Base-by-base conservation (phyloP, 2,329 filamentous ascomycete species). In the Penicillium hesseltinei region DNA sequence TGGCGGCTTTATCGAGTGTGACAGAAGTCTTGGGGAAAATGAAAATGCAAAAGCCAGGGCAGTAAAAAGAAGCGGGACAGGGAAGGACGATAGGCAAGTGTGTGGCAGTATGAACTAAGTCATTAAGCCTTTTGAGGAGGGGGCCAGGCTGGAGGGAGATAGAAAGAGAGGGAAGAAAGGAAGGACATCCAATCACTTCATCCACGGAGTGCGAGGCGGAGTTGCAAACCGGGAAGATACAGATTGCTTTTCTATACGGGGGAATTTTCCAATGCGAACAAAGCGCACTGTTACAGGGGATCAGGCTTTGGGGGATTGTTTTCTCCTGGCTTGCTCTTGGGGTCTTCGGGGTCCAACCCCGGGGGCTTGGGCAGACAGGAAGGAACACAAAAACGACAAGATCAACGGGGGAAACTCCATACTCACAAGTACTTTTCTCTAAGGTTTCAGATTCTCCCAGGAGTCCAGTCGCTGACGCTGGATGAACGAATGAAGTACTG, bases 211-310 rank as follows among this genome's bases (percentile, higher is more conserved):
- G 58, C 35, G 51, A 59, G 54, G 54, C 59, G 43, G 54, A 59
- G 58, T 54, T 63, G 66, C 68, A 69, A 64, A 62, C 57, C 67
- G 69, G 70, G 57, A 71, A 70, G 65, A 60, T 60, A 69, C 70
- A 71, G 66, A 54, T 53, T 60, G 62, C 59, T 57, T 53, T 60
- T 63, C 59, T 62, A 63, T 66, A 63, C 55, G 54, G 57, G 57
- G 45, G 45, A 46, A 33, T 21, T 62, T 58, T 49, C 60, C 61
- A 45, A 55, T 64, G 65, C 64, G 67, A 65, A 67, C 64, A 65
- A 66, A 66, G 65, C 64, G 64, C 63, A 49, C 33, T 46, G 59
- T 62, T 61, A 54, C 63, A 65, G 54, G 60, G 62, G 47, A 61
- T 56, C 45, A 61, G 51, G 56, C 44, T 33, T 33, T 33, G 33